A percentile compares a stretch with the other conserved stretches of the same genome.
Evolutionary conservation across 1,284 basidiomycete genomes (phyloP).

Genomic region (Naganishia cerealis): DNA sequence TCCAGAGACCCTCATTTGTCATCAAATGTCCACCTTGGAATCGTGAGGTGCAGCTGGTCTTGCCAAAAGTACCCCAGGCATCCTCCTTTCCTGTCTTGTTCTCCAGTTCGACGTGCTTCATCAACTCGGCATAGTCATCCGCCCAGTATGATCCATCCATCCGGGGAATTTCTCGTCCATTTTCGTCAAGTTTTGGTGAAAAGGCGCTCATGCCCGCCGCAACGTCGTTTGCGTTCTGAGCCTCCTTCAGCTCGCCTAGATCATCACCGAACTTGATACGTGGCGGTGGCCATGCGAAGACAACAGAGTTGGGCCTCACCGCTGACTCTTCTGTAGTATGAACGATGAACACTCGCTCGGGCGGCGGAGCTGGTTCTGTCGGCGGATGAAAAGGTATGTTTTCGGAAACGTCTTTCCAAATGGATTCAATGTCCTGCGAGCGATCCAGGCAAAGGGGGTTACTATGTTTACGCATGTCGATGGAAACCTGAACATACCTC

Average conservation of each 20-base stretch:
- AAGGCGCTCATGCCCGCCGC: conserved; percentile 30
- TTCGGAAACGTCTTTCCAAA: conserved; percentile 41
- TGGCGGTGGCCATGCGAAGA: conserved; percentile 81
- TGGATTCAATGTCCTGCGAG: conserved; percentile 42
- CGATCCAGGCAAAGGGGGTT: conserved; percentile 3
- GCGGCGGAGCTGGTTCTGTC: conserved; percentile 43
- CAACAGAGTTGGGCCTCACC: conserved; percentile 55
- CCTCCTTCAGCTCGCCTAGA: conserved; percentile 4
- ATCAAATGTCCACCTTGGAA: conserved; percentile 78
- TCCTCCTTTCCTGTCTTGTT: conserved; percentile 62
- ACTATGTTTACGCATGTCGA: conserved; percentile 27
- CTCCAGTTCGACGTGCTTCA: conserved; percentile 66
- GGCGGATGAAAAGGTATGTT: conserved; percentile 38
- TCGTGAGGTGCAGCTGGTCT: conserved; percentile 88
- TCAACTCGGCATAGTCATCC: conserved; percentile 79
- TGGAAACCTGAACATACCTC: conserved; percentile 45
- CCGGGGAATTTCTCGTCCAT: conserved; percentile 31
- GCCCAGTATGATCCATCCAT: conserved; percentile 66
- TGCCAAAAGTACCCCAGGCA: conserved; percentile 31
- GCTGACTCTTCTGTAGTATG: conserved; percentile 40
- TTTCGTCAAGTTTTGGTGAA: conserved; percentile 33
- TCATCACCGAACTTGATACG: conserved; percentile 35
- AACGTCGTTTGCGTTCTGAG: conserved; percentile 8
- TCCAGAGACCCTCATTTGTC: conserved; percentile 60
- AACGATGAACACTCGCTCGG: conserved; percentile 52